Evolutionary conservation across 176 grass and related monocot species (phyloP), one percentile per base, ranked within the genome.

Genomic region (Luzula sylvatica): DNA sequence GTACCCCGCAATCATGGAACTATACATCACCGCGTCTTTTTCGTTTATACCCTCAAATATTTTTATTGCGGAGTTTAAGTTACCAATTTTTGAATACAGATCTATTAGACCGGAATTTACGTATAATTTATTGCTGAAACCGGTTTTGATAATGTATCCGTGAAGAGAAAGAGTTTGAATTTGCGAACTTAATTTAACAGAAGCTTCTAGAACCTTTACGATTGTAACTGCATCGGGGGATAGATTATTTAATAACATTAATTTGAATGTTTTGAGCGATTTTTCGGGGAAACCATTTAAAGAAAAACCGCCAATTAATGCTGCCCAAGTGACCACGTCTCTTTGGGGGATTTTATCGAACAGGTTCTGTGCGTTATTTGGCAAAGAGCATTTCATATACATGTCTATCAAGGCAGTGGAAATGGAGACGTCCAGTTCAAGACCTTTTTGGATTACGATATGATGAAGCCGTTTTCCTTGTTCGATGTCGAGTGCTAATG

Each of bases 341-440:
- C 82, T 88, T 47, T 83, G 73, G 22, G 73, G 70, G 61, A 88
- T 88, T 39, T 25, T 55, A 40, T 42, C 15, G 65, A 83, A 89
- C 38, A 83, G 22, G 12, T 13, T 15, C 38, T 72, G 78, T 14
- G 79, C 85, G 8, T 76, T 42, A 29, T 38, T 55, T 32, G 23
- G 63, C 46, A 67, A 76, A 6, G 57, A 89, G 46, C 79, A 83
- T 48, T 89, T 89, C 84, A 80, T 89, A 56, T 83, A 83, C 85
- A 83, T 80, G 64, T 76, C 79, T 51, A 89, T 74, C 45, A 89
- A 58, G 9, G 79, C 67, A 56, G 79, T 83, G 3, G 67, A 77
- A 73, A 83, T 64, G 18, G 79, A 18, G 23, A 75, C 11, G 46
- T 83, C 75, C 46, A 72, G 52, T 53, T 76, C 84, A 22, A 64